Conservation (phyloP, 2,329 filamentous ascomycete genomes). For the Leptographium procerum region DNA sequence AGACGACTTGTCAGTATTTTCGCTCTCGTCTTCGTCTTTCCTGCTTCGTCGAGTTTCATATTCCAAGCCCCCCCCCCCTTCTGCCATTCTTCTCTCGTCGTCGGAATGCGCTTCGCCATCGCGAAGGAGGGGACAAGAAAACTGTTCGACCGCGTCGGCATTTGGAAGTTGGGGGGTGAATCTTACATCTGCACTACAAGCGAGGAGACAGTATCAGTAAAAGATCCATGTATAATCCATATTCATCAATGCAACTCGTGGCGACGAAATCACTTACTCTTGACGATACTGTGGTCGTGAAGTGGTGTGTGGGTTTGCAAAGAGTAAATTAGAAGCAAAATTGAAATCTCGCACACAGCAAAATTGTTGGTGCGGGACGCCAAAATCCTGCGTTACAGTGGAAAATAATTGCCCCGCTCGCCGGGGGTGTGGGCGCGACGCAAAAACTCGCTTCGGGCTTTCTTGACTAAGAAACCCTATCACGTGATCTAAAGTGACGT, state of each 20-base stretch:
- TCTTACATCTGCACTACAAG: constrained; percentile 81
- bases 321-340: constrained; percentile 2
- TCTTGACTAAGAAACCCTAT: constrained; percentile 11
- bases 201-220: constrained; percentile 14
- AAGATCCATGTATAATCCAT: neutral
- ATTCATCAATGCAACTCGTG: neutral
- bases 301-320: constrained; percentile 5
- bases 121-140: no score
- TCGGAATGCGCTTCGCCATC: neutral
- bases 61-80: neutral
- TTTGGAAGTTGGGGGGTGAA: constrained; percentile 5
- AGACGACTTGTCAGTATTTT: neutral
- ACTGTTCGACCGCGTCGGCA: no score
- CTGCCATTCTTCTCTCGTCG: neutral
- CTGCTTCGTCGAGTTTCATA: neutral
- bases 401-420: constrained; percentile 9
- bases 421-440: neutral
- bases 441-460: neutral
- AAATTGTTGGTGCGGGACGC: constrained; percentile 15
- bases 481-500: constrained; percentile 7
- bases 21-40: neutral
- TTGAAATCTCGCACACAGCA: constrained; percentile 6
- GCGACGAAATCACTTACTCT: constrained; percentile 12
- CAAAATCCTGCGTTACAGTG: constrained; percentile 8
- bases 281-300: constrained; percentile 13